Percentiles rank a stretch among this genome's conserved stretches.
Conservation (phyloP, 2,329 filamentous ascomycete species). For the Aspergillus sp. region DNA sequence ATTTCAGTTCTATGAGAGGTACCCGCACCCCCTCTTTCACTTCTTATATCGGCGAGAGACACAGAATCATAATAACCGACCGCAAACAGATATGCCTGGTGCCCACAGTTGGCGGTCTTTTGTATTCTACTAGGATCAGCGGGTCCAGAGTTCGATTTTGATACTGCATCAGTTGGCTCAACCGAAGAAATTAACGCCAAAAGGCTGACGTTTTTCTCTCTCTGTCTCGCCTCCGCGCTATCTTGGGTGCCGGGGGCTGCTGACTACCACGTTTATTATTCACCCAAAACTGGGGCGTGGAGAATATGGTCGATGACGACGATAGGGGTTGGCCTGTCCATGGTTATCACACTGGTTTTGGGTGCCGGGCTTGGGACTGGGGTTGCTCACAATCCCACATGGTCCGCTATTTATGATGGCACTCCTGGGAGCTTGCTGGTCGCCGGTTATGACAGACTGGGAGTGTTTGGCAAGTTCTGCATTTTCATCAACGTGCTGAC, state of each 20-base stretch:
- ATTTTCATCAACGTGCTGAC: conserved; percentile 44
- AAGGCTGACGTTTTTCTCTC: conserved; percentile 37
- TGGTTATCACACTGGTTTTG: conserved; percentile 38
- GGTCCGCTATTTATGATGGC: conserved; percentile 21
- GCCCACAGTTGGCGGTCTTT: conserved; percentile 43
- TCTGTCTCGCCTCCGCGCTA: conserved; percentile 37
- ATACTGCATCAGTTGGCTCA: conserved; percentile 28
- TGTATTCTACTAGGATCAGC: conserved; percentile 43
- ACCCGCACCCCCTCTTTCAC: conserved; percentile 6
- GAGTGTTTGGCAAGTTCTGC: conserved; percentile 46
- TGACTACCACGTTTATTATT: conserved; percentile 49
- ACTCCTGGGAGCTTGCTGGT: conserved; percentile 40
- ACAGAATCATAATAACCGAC: neutral
- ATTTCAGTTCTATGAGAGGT: conserved; percentile 47
- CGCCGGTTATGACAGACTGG: conserved; percentile 39
- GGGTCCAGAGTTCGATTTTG: conserved; percentile 34
- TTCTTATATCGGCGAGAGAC: too few relatives aligned
- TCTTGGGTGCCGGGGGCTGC: conserved; percentile 37
- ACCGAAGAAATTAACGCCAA: conserved; percentile 34
- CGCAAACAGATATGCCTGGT: conserved; percentile 36
- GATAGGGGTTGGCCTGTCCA: conserved; percentile 33
- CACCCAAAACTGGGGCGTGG: conserved; percentile 35
- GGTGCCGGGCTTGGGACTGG: conserved; percentile 45
- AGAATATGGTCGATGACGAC: conserved; percentile 41
- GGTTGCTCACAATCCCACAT: conserved; percentile 30